Evolutionary conservation across 2,329 filamentous ascomycete genomes (phyloP).

Genomic region (Monilinia polystroma): DNA sequence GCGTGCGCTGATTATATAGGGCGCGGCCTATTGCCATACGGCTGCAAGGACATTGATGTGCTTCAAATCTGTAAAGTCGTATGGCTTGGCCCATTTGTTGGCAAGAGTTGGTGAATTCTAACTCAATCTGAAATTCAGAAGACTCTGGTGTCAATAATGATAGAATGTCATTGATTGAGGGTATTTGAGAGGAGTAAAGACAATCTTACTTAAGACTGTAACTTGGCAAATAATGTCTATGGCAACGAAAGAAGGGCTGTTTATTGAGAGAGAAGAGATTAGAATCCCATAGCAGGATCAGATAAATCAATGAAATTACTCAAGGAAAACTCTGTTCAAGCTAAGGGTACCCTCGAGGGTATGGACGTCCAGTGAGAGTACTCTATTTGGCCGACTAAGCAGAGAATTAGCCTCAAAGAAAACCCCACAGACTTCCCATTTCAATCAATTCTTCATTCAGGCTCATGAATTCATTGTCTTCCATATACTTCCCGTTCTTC

Average conservation of each 20-base stretch:
- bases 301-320: neutral
- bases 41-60: slow-evolving; percentile 65
- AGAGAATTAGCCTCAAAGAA: neutral
- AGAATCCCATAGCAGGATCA: neutral
- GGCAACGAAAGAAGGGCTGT: neutral
- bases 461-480: neutral
- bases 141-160: neutral
- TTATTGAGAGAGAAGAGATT: neutral
- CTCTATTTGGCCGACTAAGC: neutral
- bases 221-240: neutral
- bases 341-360: slow-evolving; percentile 14
- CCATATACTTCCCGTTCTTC: too few species aligned
- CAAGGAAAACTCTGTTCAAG: neutral
- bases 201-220: neutral
- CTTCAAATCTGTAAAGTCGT: slow-evolving; percentile 54
- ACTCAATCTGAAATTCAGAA: neutral
- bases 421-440: neutral
- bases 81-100: neutral
- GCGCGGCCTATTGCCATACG: too few species aligned
- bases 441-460: neutral
- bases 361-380: neutral
- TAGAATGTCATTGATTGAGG: neutral
- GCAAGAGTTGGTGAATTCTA: neutral
- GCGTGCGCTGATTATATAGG: too few species aligned
- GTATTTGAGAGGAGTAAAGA: neutral